These are phyloP conservation scores for Ciborinia camelliae DNA, from an alignment of 2,329 filamentous ascomycete genomes.

Conservation along the genomic window DNA sequence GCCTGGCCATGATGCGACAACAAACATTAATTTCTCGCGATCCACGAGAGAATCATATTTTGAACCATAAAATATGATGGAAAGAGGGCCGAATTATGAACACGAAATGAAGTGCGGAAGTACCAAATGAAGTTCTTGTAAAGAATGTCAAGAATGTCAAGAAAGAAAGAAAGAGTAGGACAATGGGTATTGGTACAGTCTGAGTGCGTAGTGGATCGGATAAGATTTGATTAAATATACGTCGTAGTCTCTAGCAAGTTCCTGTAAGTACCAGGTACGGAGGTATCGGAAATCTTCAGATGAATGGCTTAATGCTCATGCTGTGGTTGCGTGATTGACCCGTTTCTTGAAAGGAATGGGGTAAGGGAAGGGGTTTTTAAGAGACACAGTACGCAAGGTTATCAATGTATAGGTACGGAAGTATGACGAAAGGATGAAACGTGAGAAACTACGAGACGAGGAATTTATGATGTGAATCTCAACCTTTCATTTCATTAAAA, in stretches of 20 bases:
- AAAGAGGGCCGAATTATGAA: background rate
- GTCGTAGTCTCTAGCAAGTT: too few relatives aligned
- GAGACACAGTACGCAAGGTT: background rate
- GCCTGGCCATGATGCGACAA: slow-evolving; percentile 34
- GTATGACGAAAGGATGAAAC: background rate
- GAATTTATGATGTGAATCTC: too few relatives aligned
- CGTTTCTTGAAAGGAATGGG: slow-evolving; percentile 8
- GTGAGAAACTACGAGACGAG: too few relatives aligned
- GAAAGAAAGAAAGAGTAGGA: background rate
- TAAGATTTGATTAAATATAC: slow-evolving; percentile 2
- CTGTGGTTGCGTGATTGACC: slow-evolving; percentile 20
- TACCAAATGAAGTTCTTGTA: background rate
- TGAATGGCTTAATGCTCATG: too few relatives aligned
- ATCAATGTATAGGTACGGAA: background rate
- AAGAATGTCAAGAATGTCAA: too few relatives aligned
- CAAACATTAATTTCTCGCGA: slow-evolving; percentile 17
- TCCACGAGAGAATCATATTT: slow-evolving; percentile 16
- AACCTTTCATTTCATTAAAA: too few relatives aligned
- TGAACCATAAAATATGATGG: slow-evolving; percentile 6
- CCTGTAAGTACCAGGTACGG: too few relatives aligned
- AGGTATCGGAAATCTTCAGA: slow-evolving; percentile 16
- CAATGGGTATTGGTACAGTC: background rate
- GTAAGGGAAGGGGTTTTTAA: background rate
- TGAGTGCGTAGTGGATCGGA: slow-evolving; percentile 2
- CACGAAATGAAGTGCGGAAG: background rate